Conservation (phyloP, 495 filamentous ascomycete genomes). For the Penicillium antarcticum region DNA sequence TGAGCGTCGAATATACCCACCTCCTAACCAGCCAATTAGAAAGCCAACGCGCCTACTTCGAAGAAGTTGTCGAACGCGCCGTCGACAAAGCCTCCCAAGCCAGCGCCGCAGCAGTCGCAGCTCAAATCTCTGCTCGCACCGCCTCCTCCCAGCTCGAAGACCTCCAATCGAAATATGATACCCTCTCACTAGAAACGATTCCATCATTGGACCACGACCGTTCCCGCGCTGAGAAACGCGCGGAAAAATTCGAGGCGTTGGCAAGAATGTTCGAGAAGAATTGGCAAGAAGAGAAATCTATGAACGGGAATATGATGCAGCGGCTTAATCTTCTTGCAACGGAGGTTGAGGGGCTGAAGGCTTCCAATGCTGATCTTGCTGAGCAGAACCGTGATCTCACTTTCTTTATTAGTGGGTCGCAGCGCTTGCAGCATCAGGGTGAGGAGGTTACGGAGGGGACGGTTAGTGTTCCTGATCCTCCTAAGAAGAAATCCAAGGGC, state of each 20-base stretch:
- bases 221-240: slow-evolving; percentile 61
- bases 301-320: slow-evolving; percentile 74
- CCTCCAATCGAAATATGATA: slow-evolving; percentile 54
- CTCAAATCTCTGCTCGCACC: slow-evolving; percentile 49
- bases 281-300: slow-evolving; percentile 83
- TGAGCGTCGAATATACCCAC: slow-evolving; percentile 91
- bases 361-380: slow-evolving; percentile 58
- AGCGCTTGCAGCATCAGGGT: slow-evolving; percentile 70
- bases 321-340: slow-evolving; percentile 64
- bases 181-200: slow-evolving; percentile 56
- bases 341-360: slow-evolving; percentile 52
- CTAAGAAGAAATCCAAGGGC: slow-evolving; percentile 53
- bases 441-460: slow-evolving; percentile 59
- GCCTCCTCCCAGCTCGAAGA: slow-evolving; percentile 49
- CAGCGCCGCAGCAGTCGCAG: slow-evolving; percentile 59
- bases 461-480: slow-evolving; percentile 49
- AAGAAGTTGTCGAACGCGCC: slow-evolving; percentile 86
- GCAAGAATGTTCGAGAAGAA: slow-evolving; percentile 73
- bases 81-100: slow-evolving; percentile 86
- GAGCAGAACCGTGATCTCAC: slow-evolving; percentile 88
- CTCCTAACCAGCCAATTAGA: slow-evolving; percentile 90
- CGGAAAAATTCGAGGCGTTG: slow-evolving; percentile 67
- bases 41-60: slow-evolving; percentile 88
- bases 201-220: slow-evolving; percentile 67
- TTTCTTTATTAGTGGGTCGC: slow-evolving; percentile 81